A percentile compares a stretch with the other conserved stretches of the same genome.
Evolutionary conservation across 495 filamentous ascomycete genomes (phyloP).

Genomic region (Aspergillus steynii): DNA sequence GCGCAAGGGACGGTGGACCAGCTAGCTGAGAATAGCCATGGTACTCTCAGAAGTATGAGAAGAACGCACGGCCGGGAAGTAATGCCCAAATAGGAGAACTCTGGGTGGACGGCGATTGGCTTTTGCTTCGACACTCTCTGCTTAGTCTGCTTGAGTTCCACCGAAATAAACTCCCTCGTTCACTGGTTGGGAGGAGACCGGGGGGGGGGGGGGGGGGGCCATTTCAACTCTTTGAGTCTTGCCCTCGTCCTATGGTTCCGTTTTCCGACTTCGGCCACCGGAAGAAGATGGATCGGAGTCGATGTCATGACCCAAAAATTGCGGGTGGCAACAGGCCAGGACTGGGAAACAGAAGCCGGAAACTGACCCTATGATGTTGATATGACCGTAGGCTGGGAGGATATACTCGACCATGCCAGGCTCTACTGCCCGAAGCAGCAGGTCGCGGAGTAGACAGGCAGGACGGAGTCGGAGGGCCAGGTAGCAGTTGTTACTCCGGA

Average conservation of each 20-base stretch:
- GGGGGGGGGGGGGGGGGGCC: too few relatives aligned
- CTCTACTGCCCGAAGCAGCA: too few relatives aligned
- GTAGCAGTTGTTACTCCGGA: too few relatives aligned
- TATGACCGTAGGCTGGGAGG: not conserved
- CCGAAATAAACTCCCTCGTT: not conserved
- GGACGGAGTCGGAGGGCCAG: too few relatives aligned
- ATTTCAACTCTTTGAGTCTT: not conserved
- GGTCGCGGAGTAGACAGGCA: too few relatives aligned
- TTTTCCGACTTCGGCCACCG: conserved; percentile 15
- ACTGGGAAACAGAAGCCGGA: not conserved
- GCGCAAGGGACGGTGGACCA: not conserved
- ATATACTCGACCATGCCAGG: not conserved
- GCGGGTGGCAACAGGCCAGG: conserved; percentile 1
- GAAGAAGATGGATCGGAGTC: conserved; percentile 14
- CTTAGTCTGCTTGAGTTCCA: not conserved
- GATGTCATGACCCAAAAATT: conserved; percentile 12
- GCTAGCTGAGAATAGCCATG: not conserved
- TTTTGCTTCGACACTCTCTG: not conserved
- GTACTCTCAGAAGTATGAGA: not conserved
- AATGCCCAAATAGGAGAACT: not conserved
- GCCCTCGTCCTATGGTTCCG: not conserved
- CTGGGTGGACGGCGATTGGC: too few relatives aligned
- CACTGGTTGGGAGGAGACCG: not conserved
- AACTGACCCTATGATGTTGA: not conserved
- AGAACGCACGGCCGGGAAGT: not conserved